Base-by-base conservation (phyloP, 805 yeast genomes). In the Ogataea wickerhamii region DNA sequence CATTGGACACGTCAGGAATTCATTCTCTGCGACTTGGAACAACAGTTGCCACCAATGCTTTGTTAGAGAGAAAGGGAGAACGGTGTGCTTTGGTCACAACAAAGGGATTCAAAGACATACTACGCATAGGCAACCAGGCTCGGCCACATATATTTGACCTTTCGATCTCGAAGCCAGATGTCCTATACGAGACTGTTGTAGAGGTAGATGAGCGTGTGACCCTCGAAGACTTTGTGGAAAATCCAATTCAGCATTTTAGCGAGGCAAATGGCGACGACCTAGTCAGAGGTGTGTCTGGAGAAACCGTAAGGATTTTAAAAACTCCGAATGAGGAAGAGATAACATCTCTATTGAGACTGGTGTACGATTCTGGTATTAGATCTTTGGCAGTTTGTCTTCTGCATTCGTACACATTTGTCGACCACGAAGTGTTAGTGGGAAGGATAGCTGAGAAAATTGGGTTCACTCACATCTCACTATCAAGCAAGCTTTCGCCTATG, bases 21-120 rank as follows among this genome's bases (percentile, higher is more conserved):
- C 78, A 76, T 37, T 74, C 80, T 29, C 77, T 88, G 33, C 69
- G 95, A 39, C 81, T 89, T 84, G 97, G 97, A 3, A 88, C 97
- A 4, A 89, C 97, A 0, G 93, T 88, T 8, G 98, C 98, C 2
- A 91, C 98, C 6, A 91, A 91, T 63, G 96, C 98, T 1, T 71
- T 93, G 23, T 69, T 91, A 43, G 98, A 91, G 56, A 73, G 98
- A 45, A 88, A 88, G 55, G 98, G 98, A 36, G 94, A 88, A 40
- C 67, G 78, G 22, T 89, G 94, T 50, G 94, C 93, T 2, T 70
- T 91, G 42, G 61, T 89, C 4, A 87, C 95, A 2, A 86, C 97
- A 12, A 82, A 79, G 52, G 98, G 97, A 0, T 91, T 87, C 63
- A 77, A 76, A 49, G 97, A 91, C 55, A 78, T 85, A 27, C 66